These are phyloP conservation scores for Eucalyptus cladocalyx DNA, from an alignment of 345 rosid species.

Conservation along the genomic window DNA sequence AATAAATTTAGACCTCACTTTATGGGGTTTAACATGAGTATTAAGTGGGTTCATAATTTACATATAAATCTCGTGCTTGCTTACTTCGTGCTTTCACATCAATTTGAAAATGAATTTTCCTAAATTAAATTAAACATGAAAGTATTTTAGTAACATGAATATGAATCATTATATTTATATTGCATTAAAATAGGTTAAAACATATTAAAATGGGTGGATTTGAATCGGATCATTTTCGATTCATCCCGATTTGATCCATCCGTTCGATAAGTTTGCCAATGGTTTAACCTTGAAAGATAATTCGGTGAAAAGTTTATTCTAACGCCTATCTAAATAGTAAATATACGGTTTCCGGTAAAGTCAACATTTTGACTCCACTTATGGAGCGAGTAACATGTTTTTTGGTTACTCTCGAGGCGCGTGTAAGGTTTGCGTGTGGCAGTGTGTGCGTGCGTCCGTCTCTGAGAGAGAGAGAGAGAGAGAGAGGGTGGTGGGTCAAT, in stretches of 20 bases:
- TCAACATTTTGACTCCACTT: background rate
- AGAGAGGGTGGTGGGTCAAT: background rate
- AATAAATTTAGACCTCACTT: too few relatives aligned
- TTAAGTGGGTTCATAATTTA: background rate
- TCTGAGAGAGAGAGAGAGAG: background rate
- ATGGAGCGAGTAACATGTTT: background rate
- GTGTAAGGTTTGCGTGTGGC: background rate
- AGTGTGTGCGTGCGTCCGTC: background rate
- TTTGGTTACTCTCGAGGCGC: background rate
- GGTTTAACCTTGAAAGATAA: background rate
- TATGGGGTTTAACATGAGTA: background rate
- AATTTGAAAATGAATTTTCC: too few relatives aligned
- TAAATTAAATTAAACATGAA: too few relatives aligned
- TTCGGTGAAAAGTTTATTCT: background rate
- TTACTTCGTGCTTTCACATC: background rate
- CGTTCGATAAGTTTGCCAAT: background rate
- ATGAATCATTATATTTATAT: too few relatives aligned
- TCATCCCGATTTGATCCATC: background rate
- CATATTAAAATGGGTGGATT: too few relatives aligned
- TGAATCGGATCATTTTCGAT: too few relatives aligned
- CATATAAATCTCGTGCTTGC: background rate
- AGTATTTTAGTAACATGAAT: too few relatives aligned
- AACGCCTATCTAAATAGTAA: background rate
- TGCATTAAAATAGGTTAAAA: too few relatives aligned
- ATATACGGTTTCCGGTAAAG: background rate